These are phyloP conservation scores for Xylariales sp. DNA, from an alignment of 2,329 filamentous ascomycete genomes.

Conservation along the genomic window DNA sequence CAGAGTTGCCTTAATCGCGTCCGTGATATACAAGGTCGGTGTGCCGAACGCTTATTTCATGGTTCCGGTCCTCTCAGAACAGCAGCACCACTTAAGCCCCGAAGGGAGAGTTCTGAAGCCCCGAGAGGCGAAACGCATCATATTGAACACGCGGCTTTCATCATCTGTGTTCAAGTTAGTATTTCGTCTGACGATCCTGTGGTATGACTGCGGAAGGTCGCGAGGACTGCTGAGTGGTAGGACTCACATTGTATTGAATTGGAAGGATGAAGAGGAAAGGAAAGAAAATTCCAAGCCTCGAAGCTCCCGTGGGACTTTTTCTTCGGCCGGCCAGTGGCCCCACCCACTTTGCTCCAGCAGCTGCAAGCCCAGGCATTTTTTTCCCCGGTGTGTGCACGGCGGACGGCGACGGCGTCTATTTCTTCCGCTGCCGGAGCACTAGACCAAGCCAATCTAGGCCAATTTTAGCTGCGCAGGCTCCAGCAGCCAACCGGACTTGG, in stretches of 20 bases:
- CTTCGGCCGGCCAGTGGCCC: no score
- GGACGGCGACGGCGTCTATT: no score
- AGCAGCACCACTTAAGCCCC: constrained; percentile 85
- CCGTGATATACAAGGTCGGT: constrained; percentile 93
- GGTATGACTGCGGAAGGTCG: no score
- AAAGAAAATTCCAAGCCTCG: constrained; percentile 28
- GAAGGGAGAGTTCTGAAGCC: constrained; percentile 77
- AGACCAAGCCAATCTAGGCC: no score
- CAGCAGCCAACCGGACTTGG: no score
- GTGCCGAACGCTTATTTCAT: constrained; percentile 99
- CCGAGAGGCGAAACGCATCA: constrained; percentile 71
- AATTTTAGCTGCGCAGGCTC: no score
- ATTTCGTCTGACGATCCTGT: no score
- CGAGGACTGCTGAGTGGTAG: no score
- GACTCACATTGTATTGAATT: constrained; percentile 95
- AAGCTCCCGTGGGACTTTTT: constrained; percentile 5
- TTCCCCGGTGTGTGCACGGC: constrained; percentile 20
- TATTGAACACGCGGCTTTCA: constrained; percentile 98
- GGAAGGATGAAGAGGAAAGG: constrained; percentile 85
- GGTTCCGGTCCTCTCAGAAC: constrained; percentile 60
- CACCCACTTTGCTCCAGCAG: no score
- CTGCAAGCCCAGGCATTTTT: no score
- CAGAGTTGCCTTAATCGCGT: constrained; percentile 99
- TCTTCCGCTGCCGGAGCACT: no score
- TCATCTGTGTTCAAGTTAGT: constrained; percentile 75